Evolutionary conservation across 352 stramenopile genomes (phyloP), one percentile per base, ranked within the genome.

Genomic region (Globisporangium canariense): DNA sequence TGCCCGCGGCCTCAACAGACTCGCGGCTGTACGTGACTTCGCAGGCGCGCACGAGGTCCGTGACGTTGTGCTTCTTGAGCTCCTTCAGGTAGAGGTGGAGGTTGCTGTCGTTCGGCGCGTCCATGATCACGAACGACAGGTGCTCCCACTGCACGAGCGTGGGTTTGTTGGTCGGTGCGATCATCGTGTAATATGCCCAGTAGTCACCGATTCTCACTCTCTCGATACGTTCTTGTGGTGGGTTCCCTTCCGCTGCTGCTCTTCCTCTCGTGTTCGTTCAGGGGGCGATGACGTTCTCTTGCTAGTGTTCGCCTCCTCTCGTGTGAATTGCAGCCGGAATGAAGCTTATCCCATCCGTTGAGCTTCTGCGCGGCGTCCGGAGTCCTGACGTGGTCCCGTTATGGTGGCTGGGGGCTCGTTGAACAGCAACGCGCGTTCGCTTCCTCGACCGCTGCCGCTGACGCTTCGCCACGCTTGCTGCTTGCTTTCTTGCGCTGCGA

Each of bases 61-160:
- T 97, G 30, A 99, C 97, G 65, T 98, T 96, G 71, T 98, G 66
- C 55, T 97, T 97, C 70, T 98, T 96, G 69, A 98, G 92, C 78
- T 99, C 97, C 67, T 97, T 97, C 51, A 99, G 88, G 76, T 99
- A 99, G 30, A 98, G 77, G 64, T 98, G 93, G 58, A 99, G 79
- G 74, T 99, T 99, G 65, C 79, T 86, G 72, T 98, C 87, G 61
- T 92, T 97, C 28, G 97, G 97, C 32, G 96, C 91, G 76, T 99
- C 97, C 93, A 99, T 99, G 70, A 99, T 98, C 38, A 99, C 86
- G 70, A 99, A 99, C 56, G 86, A 91, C 68, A 99, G 77, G 64
- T 95, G 77, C 66, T 94, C 82, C 76, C 83, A 93, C 71, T 93
- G 84, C 65, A 97, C 86, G 67, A 93, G 73, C 54, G 86, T 93